Evolutionary conservation across 179 eudicot species (phyloP).

Genomic region (Heliamphora pulchella): DNA sequence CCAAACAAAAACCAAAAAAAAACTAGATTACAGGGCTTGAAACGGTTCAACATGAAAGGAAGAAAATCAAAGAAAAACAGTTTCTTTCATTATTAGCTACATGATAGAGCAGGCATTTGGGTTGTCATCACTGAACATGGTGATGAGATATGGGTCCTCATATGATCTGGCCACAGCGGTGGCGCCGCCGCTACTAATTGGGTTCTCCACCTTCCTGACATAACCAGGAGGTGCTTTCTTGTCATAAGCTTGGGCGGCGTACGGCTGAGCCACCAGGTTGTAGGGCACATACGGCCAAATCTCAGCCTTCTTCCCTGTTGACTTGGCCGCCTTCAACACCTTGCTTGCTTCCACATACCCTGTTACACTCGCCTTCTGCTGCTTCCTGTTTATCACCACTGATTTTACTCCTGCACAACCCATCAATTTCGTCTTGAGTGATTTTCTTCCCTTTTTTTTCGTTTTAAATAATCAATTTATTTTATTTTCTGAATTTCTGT

Average conservation of each 20-base stretch:
- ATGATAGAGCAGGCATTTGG: conserved; percentile 46
- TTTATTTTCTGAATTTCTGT: too few relatives aligned
- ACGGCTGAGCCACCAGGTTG: conserved; percentile 64
- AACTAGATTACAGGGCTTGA: too few relatives aligned
- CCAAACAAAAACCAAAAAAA: too few relatives aligned
- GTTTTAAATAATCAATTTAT: too few relatives aligned
- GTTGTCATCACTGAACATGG: conserved; percentile 52
- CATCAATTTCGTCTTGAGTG: neutral
- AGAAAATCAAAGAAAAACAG: too few relatives aligned
- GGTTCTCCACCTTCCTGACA: conserved; percentile 57
- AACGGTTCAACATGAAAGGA: too few relatives aligned
- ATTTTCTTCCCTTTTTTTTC: too few relatives aligned
- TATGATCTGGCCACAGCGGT: conserved; percentile 18
- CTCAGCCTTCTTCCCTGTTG: conserved; percentile 76
- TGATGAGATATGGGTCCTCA: conserved; percentile 36
- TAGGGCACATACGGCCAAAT: conserved; percentile 77
- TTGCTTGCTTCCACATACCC: conserved; percentile 58
- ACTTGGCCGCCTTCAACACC: conserved; percentile 57
- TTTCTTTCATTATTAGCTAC: conserved; percentile 3
- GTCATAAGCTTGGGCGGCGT: conserved; percentile 46
- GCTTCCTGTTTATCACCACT: conserved; percentile 71
- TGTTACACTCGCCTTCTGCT: conserved; percentile 62
- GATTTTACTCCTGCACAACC: conserved; percentile 51
- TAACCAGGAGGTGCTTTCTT: conserved; percentile 77
- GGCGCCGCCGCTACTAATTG: too few relatives aligned